These are phyloP conservation scores for Blastocystis sp. DNA, from an alignment of 352 stramenopile species.

Conservation along the genomic window DNA sequence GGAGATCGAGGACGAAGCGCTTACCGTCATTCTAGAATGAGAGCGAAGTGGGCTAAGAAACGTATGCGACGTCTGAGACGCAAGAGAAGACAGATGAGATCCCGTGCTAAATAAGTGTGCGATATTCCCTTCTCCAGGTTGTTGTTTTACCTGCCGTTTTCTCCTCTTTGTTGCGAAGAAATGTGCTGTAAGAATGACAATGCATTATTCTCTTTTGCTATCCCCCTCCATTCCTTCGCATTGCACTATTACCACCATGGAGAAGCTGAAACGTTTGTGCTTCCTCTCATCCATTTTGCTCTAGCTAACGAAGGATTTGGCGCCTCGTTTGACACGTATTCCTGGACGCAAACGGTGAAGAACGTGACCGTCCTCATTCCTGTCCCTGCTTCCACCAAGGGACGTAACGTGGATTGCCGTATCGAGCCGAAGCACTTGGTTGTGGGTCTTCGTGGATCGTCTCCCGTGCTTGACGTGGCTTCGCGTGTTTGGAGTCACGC, in stretches of 20 bases:
- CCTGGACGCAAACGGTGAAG: slow-evolving; percentile 42
- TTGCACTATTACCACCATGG: background rate
- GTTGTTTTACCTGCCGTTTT: background rate
- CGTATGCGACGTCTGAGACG: slow-evolving; percentile 71
- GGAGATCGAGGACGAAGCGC: no score
- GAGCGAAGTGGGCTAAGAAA: slow-evolving; percentile 70
- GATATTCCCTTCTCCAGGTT: background rate
- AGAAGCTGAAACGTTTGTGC: background rate
- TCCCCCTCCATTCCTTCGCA: background rate
- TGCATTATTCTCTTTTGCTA: background rate
- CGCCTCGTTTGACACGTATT: slow-evolving; percentile 43
- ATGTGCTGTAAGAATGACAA: background rate
- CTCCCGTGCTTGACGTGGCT: slow-evolving; percentile 2
- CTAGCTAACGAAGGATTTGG: slow-evolving; percentile 39
- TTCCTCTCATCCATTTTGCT: background rate
- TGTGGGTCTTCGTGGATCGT: background rate
- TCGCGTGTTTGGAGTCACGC: background rate
- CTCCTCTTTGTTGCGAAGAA: slow-evolving; percentile 10
- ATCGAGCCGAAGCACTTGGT: slow-evolving; percentile 12
- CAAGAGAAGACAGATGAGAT: slow-evolving; percentile 68
- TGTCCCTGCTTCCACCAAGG: background rate
- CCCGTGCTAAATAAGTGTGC: slow-evolving; percentile 48
- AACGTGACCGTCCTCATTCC: slow-evolving; percentile 45
- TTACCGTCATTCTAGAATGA: slow-evolving; percentile 60
- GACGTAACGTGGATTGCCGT: slow-evolving; percentile 27